Base-by-base conservation (phyloP, 2,329 filamentous ascomycete species). In the Pyrenophora teres region DNA sequence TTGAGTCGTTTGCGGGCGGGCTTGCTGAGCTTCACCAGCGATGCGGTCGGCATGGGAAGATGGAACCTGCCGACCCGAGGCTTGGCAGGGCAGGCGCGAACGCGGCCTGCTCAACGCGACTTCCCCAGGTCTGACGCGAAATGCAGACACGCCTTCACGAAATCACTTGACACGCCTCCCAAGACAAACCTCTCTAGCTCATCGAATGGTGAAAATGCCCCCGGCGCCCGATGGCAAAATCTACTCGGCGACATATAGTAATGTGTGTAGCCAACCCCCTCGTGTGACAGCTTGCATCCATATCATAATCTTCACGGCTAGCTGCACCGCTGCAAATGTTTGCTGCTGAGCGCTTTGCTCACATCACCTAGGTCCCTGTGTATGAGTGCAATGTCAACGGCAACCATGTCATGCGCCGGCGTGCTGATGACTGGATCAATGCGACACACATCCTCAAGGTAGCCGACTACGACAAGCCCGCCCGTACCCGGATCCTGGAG, bases 401-500 rank as follows among this genome's bases (percentile, higher is more conserved):
- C 61, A 91, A 95, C 71, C 91, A 97, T 89, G 89, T 97, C 60
- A 99, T 99, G 94, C 88, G 94, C 74, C 86, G 94, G 43, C 87
- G 93, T 54, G 84, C 86, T 46, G 94, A 99, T 74, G 87, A 97
- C 76, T 99, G 93, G 92, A 94, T 99, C 78, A 99, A 99, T 80
- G 94, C 94, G n/a, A 99, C 94, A 46, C 94, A 99, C 71, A 97
- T 99, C 54, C 80, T 99, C 41, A 99, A 99, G 72, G 91, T 95
- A 35, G 94, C 94, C 57, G 93, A 93, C 49, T 96, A 96, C 70
- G 94, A 99, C 76, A 99, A 99, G 76, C 94, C 94, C 2, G 91
- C 93, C 10, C 83, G 94, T 71, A 99, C 94, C 35, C 85, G 94
- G 58, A 97, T 99, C 50, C 83, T 99, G 4, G 94, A 99, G 77